A percentile compares a stretch with the other conserved stretches of the same genome.
Evolutionary conservation across 1,284 basidiomycete genomes (phyloP).

Genomic region (Marasmius sp.): DNA sequence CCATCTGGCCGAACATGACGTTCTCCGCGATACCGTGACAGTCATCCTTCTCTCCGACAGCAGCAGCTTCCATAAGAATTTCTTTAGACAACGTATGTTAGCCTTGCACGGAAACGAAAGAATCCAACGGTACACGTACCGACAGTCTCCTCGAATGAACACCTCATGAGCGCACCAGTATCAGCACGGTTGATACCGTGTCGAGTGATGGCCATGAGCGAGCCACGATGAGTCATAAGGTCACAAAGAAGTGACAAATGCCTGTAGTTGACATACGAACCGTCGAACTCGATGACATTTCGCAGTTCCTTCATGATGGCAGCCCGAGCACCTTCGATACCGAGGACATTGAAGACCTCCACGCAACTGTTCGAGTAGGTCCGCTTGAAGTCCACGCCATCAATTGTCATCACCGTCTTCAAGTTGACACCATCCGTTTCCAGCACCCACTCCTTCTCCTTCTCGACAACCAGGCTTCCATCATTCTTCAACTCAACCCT

Average conservation of each 20-base stretch:
- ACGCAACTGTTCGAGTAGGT: constrained; percentile 98
- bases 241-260: constrained; percentile 96
- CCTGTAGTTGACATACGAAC: constrained; percentile 99
- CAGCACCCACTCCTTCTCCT: constrained; percentile 90
- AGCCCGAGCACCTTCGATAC: constrained; percentile 95
- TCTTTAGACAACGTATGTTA: constrained; percentile 99
- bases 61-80: constrained; percentile 98
- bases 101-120: constrained; percentile 89
- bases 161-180: constrained; percentile 66
- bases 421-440: constrained; percentile 98
- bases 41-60: constrained; percentile 97
- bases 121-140: constrained; percentile 68
- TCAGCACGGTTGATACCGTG: constrained; percentile 99
- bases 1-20: constrained; percentile 98
- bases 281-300: constrained; percentile 97
- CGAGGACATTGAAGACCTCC: constrained; percentile 94
- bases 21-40: constrained; percentile 99
- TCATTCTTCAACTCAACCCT: constrained; percentile 70
- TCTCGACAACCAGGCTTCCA: constrained; percentile 59
- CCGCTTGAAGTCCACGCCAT: constrained; percentile 90
- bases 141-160: neutral
- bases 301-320: constrained; percentile 93
- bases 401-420: constrained; percentile 91
- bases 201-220: constrained; percentile 97
- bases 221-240: constrained; percentile 96